Evolutionary conservation across 768 basidiomycete species (phyloP), one percentile per base, ranked within the genome.

Genomic region (Mycena latifolia): DNA sequence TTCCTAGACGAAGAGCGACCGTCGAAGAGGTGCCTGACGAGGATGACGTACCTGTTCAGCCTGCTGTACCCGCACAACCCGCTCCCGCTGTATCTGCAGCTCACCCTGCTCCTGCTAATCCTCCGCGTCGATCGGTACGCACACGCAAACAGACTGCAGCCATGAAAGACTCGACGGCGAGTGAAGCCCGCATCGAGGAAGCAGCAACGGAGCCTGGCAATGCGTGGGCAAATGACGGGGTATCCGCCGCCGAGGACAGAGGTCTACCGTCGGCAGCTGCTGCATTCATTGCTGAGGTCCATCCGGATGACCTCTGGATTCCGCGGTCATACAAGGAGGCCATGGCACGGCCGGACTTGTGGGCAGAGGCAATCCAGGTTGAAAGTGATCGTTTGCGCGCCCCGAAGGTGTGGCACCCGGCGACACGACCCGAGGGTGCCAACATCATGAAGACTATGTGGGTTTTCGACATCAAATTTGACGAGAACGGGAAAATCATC

Each of bases 381-480:
- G 48, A 7, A 29, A 6, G 24, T 20, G 27, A 41, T 2, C 7
- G 47, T 0, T 29, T 59, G 9, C 47, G 47, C 5, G 46, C 41
- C 14, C 51, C 75, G 5, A 70, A 74, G 63, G 71, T 72, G 57
- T 69, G 72, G 45, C 73, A 50, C 20, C 58, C 50, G 5, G 58
- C 50, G 0, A 15, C 17, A 17, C 58, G 35, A 3, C 58, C 58
- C 3, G 18, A 2, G 0, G 47, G 47, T 0, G 58, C 58, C 11
- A 59, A 59, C 22, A 15, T 59, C 47, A 9, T 59, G 47, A 51
- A 59, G 12, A 50, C 47, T 6, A 71, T 66, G 60, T 69, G 73
- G 68, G 62, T 75, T 5, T 78, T 75, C 64, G 69, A 55, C 24
- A 37, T 70, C 14, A 83, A 83, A 60, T 60, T 59, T 24, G 70